Percentiles rank a stretch among this genome's conserved stretches.
These are phyloP conservation scores for Pyrus betulifolia DNA, from an alignment of 306 rosid genomes.

Conservation along the genomic window DNA sequence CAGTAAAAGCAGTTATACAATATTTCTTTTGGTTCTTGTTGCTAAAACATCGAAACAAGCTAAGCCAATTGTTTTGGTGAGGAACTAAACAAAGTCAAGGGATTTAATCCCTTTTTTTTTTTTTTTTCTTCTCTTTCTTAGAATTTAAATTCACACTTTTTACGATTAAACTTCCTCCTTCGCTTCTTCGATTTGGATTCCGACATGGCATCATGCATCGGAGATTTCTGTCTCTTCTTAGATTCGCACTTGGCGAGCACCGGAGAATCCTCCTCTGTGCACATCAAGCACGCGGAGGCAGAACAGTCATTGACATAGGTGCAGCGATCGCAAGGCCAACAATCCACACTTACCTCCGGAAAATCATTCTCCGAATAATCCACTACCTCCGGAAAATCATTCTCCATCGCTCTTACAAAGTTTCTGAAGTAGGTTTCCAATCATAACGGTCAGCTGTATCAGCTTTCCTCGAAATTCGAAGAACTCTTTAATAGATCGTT, in stretches of 20 bases:
- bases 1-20: too few relatives aligned
- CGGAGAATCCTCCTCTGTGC: not conserved
- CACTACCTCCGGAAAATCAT: constrained; percentile 42
- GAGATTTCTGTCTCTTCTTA: not conserved
- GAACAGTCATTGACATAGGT: not conserved
- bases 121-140: not conserved
- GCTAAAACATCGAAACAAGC: not conserved
- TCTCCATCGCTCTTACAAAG: constrained; percentile 50
- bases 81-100: not conserved
- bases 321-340: constrained; percentile 4
- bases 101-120: too few relatives aligned
- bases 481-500: not conserved
- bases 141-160: too few relatives aligned
- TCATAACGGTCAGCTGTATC: not conserved
- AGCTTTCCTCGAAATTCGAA: not conserved
- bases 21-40: too few relatives aligned
- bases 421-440: constrained; percentile 26
- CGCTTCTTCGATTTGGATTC: too few relatives aligned
- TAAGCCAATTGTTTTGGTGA: not conserved
- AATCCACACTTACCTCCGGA: not conserved
- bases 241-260: not conserved
- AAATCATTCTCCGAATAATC: too few relatives aligned
- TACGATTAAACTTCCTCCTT: too few relatives aligned
- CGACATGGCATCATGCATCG: too few relatives aligned
- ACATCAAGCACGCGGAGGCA: not conserved